These are phyloP conservation scores for Chrysanthemum lavandulifolium DNA, from an alignment of 129 eudicot genomes.

Conservation along the genomic window DNA sequence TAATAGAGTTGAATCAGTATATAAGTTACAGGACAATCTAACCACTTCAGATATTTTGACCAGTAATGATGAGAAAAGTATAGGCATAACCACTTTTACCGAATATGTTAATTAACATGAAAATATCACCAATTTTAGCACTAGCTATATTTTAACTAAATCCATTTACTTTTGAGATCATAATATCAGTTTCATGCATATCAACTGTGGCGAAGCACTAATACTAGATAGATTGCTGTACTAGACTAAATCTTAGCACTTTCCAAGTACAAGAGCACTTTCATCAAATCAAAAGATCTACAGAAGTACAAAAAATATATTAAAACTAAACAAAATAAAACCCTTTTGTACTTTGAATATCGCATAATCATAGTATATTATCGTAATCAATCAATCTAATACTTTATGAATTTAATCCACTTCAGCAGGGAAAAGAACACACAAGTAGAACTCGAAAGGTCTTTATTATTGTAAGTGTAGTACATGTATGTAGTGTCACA, in stretches of 20 bases:
- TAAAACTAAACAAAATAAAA: not conserved
- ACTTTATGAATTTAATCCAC: constrained; percentile 10
- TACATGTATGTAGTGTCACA: too few species aligned
- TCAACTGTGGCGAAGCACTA: constrained; percentile 31
- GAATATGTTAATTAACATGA: not conserved
- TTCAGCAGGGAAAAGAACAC: constrained; percentile 17
- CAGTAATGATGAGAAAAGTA: not conserved
- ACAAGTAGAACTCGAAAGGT: not conserved
- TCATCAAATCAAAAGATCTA: constrained; percentile 21
- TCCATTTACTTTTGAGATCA: constrained; percentile 21
- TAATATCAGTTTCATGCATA: constrained; percentile 32
- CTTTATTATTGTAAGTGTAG: too few species aligned
- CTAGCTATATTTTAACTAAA: constrained; percentile 15
- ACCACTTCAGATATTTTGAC: too few species aligned
- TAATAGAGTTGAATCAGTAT: too few species aligned
- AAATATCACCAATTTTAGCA: constrained; percentile 22
- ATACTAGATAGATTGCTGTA: constrained; percentile 5
- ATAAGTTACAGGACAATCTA: too few species aligned
- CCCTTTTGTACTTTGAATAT: constrained; percentile 18
- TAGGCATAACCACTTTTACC: constrained; percentile 11
- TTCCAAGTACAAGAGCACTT: constrained; percentile 34
- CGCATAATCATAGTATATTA: constrained; percentile 22
- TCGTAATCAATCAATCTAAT: constrained; percentile 21
- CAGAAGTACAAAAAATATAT: constrained; percentile 20
- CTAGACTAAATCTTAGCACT: constrained; percentile 3